phyloP scores from a whole-genome alignment of 2,329 filamentous ascomycete species.

The Scleromitrula shiraiana region DNA sequence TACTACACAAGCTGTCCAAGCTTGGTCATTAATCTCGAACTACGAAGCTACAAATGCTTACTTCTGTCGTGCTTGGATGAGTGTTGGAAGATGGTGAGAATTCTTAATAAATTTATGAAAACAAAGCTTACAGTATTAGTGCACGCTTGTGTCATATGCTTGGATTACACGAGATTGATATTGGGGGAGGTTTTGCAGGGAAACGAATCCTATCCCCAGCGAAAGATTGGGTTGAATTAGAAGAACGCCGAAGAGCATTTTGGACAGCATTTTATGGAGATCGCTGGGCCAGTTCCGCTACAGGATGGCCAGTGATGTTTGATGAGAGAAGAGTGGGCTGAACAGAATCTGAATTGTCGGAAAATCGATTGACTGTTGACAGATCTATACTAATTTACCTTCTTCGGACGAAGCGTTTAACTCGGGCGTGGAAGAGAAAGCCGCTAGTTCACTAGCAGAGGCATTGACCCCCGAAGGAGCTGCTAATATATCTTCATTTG shows the following conservation, averaged over 20 bases:
- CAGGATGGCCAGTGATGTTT: slow-evolving; percentile 80
- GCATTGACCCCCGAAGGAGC: slow-evolving; percentile 45
- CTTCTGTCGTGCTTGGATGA: slow-evolving; percentile 82
- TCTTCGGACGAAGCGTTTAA: slow-evolving; percentile 69
- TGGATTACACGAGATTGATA: slow-evolving; percentile 73
- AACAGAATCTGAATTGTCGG: slow-evolving; percentile 5
- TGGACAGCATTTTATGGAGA: slow-evolving; percentile 82
- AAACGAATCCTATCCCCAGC: slow-evolving; percentile 65
- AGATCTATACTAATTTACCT: slow-evolving; percentile 64
- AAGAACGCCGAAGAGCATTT: slow-evolving; percentile 76
- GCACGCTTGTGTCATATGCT: slow-evolving; percentile 73
- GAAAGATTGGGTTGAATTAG: slow-evolving; percentile 71
- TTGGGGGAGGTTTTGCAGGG: slow-evolving; percentile 51
- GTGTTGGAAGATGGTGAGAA: slow-evolving; percentile 51
- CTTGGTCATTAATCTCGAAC: slow-evolving; percentile 65
- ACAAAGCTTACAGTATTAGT: background rate
- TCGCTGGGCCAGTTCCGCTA: slow-evolving; percentile 78
- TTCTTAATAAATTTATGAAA: background rate
- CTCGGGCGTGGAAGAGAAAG: slow-evolving; percentile 53
- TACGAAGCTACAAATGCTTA: slow-evolving; percentile 82
- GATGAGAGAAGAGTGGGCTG: slow-evolving; percentile 52
- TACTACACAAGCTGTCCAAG: slow-evolving; percentile 70
- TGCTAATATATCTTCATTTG: slow-evolving; percentile 60
- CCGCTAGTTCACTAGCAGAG: slow-evolving; percentile 55
- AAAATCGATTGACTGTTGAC: background rate